Percentiles rank a stretch among this genome's conserved stretches.
phyloP scores from a whole-genome alignment of 345 rosid species.

The Pugionium dolabratum region DNA sequence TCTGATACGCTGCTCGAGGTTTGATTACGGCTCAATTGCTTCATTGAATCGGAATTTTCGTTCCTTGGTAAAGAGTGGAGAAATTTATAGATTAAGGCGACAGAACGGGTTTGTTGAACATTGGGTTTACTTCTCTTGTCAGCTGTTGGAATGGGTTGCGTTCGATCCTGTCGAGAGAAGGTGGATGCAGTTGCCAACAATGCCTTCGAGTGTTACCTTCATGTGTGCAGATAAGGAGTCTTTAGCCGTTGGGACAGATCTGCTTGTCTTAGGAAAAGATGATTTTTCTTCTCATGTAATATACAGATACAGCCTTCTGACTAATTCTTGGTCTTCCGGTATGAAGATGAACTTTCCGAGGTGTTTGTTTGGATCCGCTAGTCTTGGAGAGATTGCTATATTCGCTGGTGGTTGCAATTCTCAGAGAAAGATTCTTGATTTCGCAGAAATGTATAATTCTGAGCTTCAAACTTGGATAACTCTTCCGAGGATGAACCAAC shows the following conservation, averaged over 20 bases:
- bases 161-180: conserved; percentile 68
- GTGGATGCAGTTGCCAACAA: conserved; percentile 87
- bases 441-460: conserved; percentile 86
- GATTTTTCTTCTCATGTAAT: conserved; percentile 63
- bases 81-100: conserved; percentile 65
- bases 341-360: conserved; percentile 78
- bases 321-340: conserved; percentile 64
- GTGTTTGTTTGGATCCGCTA: conserved; percentile 95
- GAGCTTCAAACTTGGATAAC: conserved; percentile 65
- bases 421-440: conserved; percentile 56
- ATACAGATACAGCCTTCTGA: conserved; percentile 51
- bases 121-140: conserved; percentile 92
- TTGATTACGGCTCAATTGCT: conserved; percentile 40
- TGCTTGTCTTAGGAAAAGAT: conserved; percentile 80
- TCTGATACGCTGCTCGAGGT: conserved; percentile 69
- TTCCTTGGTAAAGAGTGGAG: conserved; percentile 67
- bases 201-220: conserved; percentile 70
- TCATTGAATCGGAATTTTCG: conserved; percentile 62
- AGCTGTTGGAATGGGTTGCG: conserved; percentile 86
- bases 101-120: conserved; percentile 62
- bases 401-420: conserved; percentile 89
- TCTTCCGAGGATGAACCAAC: conserved; percentile 78
- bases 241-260: conserved; percentile 84
- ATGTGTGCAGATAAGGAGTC: conserved; percentile 39
- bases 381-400: conserved; percentile 81